Percentiles rank a stretch among this genome's conserved stretches.
Conservation (phyloP, 2,329 filamentous ascomycete genomes). For the Venturia pyrina region DNA sequence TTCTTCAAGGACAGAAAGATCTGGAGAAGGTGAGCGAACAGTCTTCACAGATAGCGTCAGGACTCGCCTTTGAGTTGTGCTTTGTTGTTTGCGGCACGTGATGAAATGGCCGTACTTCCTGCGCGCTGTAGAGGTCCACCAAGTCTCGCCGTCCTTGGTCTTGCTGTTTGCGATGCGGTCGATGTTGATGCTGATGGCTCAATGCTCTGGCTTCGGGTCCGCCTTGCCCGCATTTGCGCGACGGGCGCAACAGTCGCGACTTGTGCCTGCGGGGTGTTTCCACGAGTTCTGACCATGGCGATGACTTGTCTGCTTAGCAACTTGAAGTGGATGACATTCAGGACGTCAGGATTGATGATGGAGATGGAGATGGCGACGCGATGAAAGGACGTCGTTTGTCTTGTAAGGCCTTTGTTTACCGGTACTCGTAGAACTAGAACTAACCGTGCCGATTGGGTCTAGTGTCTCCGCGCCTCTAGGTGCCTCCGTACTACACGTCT, state of each 20-base stretch:
- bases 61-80: background rate
- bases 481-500: no score
- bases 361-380: background rate
- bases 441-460: no score
- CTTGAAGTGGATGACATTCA: background rate
- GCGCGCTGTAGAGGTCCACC: background rate
- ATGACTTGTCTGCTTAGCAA: background rate
- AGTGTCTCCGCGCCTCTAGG: no score
- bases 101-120: background rate
- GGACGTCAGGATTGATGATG: background rate
- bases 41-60: background rate
- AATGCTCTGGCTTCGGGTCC: slow-evolving; percentile 2
- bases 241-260: background rate
- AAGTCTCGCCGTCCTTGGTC: background rate
- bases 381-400: background rate
- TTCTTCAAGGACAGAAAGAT: slow-evolving; percentile 7
- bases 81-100: background rate
- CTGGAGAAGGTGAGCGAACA: background rate
- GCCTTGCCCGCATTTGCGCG: background rate
- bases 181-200: background rate
- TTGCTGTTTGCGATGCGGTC: background rate
- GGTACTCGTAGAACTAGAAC: no score
- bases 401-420: background rate
- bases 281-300: background rate
- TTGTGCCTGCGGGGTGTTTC: slow-evolving; percentile 6